Evolutionary conservation across 2,329 filamentous ascomycete species (phyloP).

Genomic region (Penicillium capsulatum): DNA sequence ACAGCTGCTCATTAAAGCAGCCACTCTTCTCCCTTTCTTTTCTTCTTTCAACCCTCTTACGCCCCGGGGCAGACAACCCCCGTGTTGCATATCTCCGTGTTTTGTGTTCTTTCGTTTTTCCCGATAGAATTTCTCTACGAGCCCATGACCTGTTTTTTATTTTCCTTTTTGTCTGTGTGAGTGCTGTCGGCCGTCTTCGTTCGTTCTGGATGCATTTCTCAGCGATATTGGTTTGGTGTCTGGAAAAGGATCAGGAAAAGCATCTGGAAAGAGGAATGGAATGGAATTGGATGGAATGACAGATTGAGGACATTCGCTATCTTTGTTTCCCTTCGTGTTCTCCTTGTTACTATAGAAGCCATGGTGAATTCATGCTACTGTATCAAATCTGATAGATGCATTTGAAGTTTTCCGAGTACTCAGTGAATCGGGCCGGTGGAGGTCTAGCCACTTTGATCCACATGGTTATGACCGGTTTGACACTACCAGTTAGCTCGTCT

Average conservation of each 20-base stretch:
- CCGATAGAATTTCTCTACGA: slow-evolving; percentile 22
- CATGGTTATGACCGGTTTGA: too few relatives aligned
- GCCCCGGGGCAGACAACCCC: slow-evolving; percentile 8
- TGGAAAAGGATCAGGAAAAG: slow-evolving; percentile 18
- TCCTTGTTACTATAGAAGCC: slow-evolving; percentile 14
- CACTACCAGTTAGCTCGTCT: too few relatives aligned
- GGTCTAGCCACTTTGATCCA: too few relatives aligned
- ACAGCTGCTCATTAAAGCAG: slow-evolving; percentile 15
- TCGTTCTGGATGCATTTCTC: slow-evolving; percentile 25
- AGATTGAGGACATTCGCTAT: slow-evolving; percentile 22
- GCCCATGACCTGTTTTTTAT: slow-evolving; percentile 23
- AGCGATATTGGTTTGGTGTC: slow-evolving; percentile 27
- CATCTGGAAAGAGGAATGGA: slow-evolving; percentile 14
- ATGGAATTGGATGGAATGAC: slow-evolving; percentile 16
- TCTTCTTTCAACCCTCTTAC: slow-evolving; percentile 1
- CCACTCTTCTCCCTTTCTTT: slow-evolving; percentile 4
- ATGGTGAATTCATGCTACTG: slow-evolving; percentile 4
- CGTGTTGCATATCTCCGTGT: slow-evolving; percentile 10
- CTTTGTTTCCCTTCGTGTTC: slow-evolving; percentile 5
- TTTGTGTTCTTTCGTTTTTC: slow-evolving; percentile 15
- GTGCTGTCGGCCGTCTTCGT: slow-evolving; percentile 14
- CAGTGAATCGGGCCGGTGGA: too few relatives aligned
- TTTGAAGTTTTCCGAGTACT: too few relatives aligned
- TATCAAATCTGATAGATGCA: background rate
- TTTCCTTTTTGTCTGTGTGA: slow-evolving; percentile 12